Conservation (phyloP, 2,329 filamentous ascomycete species). For the Cephalotrichum gorgonifer region DNA sequence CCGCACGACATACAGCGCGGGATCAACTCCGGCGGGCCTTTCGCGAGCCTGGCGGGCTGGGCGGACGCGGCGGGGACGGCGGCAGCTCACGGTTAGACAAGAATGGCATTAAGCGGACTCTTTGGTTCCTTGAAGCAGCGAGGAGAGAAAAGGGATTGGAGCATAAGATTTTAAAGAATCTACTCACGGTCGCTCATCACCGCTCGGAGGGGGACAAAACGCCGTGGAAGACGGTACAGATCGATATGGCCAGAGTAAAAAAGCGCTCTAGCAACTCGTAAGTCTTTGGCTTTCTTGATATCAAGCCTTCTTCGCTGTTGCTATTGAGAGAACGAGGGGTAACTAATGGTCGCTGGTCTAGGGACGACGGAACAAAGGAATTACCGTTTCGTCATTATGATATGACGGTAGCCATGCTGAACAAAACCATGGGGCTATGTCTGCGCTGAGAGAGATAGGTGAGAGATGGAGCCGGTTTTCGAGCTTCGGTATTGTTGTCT, state of each 20-base stretch:
- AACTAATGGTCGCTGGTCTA: slow-evolving; percentile 1
- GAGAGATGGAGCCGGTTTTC: neutral
- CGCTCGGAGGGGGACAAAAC: slow-evolving; percentile 16
- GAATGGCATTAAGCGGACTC: slow-evolving; percentile 49
- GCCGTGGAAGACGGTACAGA: slow-evolving; percentile 8
- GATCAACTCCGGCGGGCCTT: slow-evolving; percentile 52
- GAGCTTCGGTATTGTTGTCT: no score
- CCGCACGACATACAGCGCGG: slow-evolving; percentile 52
- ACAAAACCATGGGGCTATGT: slow-evolving; percentile 61
- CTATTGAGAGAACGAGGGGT: neutral
- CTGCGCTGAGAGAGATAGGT: slow-evolving; percentile 29
- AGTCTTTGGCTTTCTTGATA: slow-evolving; percentile 8
- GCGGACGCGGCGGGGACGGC: no score
- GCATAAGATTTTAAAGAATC: slow-evolving; percentile 61
- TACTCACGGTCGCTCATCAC: slow-evolving; percentile 42
- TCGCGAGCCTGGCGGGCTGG: slow-evolving; percentile 25
- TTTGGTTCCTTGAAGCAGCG: slow-evolving; percentile 61
- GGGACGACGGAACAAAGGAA: slow-evolving; percentile 11
- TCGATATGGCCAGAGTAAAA: slow-evolving; percentile 12
- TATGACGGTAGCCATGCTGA: slow-evolving; percentile 61
- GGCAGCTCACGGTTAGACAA: slow-evolving; percentile 28
- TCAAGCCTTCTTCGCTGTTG: neutral
- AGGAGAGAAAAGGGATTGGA: slow-evolving; percentile 54
- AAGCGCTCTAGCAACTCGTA: neutral
- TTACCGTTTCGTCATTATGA: slow-evolving; percentile 52